Base-by-base conservation (phyloP, 2,329 filamentous ascomycete species). In the Plenodomus lindquistii region DNA sequence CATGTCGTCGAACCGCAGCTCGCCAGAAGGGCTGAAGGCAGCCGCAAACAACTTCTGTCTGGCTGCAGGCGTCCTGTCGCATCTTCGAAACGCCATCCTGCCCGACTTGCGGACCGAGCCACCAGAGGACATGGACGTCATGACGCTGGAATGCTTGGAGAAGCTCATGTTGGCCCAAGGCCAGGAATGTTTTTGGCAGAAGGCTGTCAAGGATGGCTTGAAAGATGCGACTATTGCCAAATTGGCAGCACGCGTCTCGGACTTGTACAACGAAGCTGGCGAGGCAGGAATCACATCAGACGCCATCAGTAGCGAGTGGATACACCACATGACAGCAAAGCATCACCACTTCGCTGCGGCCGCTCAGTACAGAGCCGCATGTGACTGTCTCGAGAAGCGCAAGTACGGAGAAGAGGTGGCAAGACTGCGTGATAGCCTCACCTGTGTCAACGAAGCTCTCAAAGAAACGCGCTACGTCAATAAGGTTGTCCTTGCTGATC, bases 121-220 rank as follows among this genome's bases (percentile, higher is more conserved):
- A 0, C 92, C 94, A 1, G 94, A 97, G 68, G 94, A 99, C 68
- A 96, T 99, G 91, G 94, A 99, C 63, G 81, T 85, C 42, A 83
- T 89, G 65, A 97, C 92, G 0, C 79, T 99, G 40, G 88, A 93
- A 62, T 90, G 89, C 43, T 75, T 97, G 38, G 84, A 89, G 60
- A 84, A 93, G 69, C 80, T 99, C 22, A 85, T 96, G 70, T 81
- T 99, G 9, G 93, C 92, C 1, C 91, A 99, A 70, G 92, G 88
- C 21, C 94, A 99, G 68, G 94, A 99, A 75, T 97, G 92, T 69
- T 97, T 94, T 73, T 99, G 94, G 94, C 88, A 94, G 61, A 97
- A 96, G 70, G 93, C 94, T 1, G 92, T 96, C 49, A 92, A 95
- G 77, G 93, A 97, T 68, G 86, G 87, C 19, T 85, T 96, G 75